These are phyloP conservation scores for Sisymbrium irio DNA, from an alignment of 345 rosid species.

Conservation along the genomic window DNA sequence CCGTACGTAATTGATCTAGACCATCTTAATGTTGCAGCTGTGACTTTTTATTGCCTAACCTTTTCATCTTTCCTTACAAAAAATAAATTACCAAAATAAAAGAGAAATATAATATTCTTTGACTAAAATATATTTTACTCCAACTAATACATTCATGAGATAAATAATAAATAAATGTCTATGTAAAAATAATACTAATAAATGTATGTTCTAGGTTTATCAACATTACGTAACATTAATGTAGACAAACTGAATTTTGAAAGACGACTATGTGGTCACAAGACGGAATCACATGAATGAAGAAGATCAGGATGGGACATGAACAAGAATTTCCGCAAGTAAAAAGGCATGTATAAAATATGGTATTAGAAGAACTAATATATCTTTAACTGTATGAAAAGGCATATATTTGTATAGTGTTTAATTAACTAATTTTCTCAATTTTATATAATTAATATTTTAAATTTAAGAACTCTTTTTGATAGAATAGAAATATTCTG, in stretches of 20 bases:
- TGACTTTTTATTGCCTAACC: constrained; percentile 38
- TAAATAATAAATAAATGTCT: background rate
- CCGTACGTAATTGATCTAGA: constrained; percentile 30
- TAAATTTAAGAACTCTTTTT: no score
- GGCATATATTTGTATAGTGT: background rate
- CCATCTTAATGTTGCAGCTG: constrained; percentile 38
- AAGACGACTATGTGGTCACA: background rate
- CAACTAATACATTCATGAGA: constrained; percentile 3
- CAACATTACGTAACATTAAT: background rate
- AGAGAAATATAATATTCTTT: background rate
- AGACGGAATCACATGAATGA: no score
- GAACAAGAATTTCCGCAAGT: no score
- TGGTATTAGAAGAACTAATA: background rate
- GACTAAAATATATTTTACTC: background rate
- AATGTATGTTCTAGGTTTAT: background rate
- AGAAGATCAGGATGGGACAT: no score
- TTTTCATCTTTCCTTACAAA: constrained; percentile 18
- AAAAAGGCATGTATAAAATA: background rate
- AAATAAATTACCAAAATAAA: background rate
- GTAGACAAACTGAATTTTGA: background rate
- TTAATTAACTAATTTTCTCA: no score
- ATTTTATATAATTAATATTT: no score
- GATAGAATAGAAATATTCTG: no score
- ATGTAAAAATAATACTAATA: background rate
- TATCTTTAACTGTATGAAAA: background rate